These are phyloP conservation scores for Hyaloscypha finlandica DNA, from an alignment of 495 filamentous ascomycete species.

Conservation along the genomic window DNA sequence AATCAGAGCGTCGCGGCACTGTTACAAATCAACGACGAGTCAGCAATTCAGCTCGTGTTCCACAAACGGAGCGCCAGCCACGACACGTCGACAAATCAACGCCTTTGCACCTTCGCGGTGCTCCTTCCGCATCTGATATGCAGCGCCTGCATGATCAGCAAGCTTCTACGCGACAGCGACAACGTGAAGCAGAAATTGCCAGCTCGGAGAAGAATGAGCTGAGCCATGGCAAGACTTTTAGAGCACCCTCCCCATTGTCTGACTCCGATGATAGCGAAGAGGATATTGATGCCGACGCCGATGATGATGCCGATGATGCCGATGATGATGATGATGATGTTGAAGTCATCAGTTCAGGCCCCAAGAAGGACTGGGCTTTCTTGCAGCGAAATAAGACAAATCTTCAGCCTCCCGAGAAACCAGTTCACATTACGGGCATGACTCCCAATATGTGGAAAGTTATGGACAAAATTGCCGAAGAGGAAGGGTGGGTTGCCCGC, in stretches of 20 bases:
- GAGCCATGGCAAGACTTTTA: not conserved
- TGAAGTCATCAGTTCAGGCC: not conserved
- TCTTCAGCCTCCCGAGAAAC: not conserved
- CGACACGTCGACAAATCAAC: not conserved
- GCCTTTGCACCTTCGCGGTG: not conserved
- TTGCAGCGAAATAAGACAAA: not conserved
- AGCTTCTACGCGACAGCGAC: not conserved
- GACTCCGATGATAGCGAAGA: too few species aligned
- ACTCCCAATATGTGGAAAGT: too few species aligned
- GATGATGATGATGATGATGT: too few species aligned
- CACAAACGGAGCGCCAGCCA: constrained; percentile 7
- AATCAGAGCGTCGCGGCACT: constrained; percentile 2
- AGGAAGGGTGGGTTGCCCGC: too few species aligned
- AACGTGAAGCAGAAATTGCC: not conserved
- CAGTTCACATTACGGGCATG: too few species aligned
- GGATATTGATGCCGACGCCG: not conserved
- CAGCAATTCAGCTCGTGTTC: not conserved
- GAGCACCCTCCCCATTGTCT: not conserved
- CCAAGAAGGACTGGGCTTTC: not conserved
- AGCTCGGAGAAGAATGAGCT: not conserved
- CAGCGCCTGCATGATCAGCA: not conserved
- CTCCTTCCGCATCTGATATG: not conserved
- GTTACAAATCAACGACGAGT: not conserved
- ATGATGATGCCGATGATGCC: not conserved
- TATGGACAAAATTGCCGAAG: too few species aligned